Evolutionary conservation across 129 eudicot species (phyloP), one percentile per base, ranked within the genome.

Genomic region (Mikania micrantha): DNA sequence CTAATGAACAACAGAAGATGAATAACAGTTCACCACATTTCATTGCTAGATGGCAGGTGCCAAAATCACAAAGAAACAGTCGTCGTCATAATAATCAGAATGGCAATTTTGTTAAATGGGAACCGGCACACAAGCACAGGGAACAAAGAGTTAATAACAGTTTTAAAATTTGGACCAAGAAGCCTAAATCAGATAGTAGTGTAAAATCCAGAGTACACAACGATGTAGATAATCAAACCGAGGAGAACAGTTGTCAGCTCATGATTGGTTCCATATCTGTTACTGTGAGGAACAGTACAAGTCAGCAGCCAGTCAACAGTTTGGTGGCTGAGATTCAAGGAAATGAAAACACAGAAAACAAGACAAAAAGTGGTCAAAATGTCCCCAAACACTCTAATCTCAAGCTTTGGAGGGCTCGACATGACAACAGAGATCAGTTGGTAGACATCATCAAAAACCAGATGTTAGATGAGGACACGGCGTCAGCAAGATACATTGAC

Each of bases 181-280:
- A 86, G 59, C 63, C 71, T 29, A 84, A 77, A 72, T 16, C 50
- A 6, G 86, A 82, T 64, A 84, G 63, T 48, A 4, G 71, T 69
- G 72, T 67, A 28, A 74, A 56, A 64, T 67, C 71, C 3, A 56
- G 67, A 44, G 57, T 77, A 48, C 81, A 70, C 57, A 72, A 60
- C 44, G 76, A 76, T 54, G 76, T 80, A 59, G 49, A 21, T 17
- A 76, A 76, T 64, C 83, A 67, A 41, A 60, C 80, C 13, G 75
- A 17, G 54, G 49, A 74, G 68, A 72, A 27, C 44, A 80, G 79
- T 69, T 72, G 83, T 48, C 85, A 88, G 78, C 75, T 92, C 41
- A 78, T 92, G 67, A 84, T 92, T 76, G 98, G 98, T 67, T 92
- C 98, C 56, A 85, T 92, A 66, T 66, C 95, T 29, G 96, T 92